These are phyloP conservation scores for Apiosordaria backusii DNA, from an alignment of 495 filamentous ascomycete species.

Conservation along the genomic window DNA sequence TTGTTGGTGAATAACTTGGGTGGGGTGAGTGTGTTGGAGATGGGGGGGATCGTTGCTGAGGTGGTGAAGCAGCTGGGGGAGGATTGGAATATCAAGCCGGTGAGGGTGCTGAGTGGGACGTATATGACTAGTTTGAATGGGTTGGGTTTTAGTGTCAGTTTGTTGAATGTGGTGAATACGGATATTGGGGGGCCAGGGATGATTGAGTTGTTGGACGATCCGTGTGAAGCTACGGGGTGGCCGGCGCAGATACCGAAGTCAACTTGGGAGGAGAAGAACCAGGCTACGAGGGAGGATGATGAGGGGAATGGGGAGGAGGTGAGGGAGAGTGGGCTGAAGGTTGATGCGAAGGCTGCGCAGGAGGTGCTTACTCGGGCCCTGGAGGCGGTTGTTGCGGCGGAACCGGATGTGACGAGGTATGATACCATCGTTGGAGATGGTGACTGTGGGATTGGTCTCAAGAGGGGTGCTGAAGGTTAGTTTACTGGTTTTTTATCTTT, in stretches of 20 bases:
- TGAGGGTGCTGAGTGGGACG: conserved; percentile 61
- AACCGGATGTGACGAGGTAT: conserved; percentile 80
- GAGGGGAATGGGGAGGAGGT: conserved; percentile 43
- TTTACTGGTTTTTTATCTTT: conserved; percentile 2
- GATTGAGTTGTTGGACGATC: conserved; percentile 82
- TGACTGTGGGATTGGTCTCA: conserved; percentile 88
- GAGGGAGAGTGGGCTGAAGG: conserved; percentile 65
- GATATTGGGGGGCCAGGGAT: conserved; percentile 75
- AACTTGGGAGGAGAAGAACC: conserved; percentile 55
- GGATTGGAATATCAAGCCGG: conserved; percentile 67
- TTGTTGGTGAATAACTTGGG: conserved; percentile 92
- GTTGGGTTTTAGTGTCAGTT: conserved; percentile 82
- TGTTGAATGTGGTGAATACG: conserved; percentile 78
- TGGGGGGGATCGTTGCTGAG: conserved; percentile 86
- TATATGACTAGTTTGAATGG: conserved; percentile 91
- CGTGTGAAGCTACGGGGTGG: conserved; percentile 85
- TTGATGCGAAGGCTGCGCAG: conserved; percentile 58
- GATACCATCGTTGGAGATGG: conserved; percentile 95
- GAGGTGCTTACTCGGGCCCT: conserved; percentile 64
- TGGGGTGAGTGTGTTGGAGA: conserved; percentile 82
- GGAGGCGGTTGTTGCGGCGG: conserved; percentile 66
- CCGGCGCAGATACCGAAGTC: conserved; percentile 62
- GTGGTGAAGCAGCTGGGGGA: conserved; percentile 71
- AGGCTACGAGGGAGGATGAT: conserved; percentile 40
- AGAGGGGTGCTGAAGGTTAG: conserved; percentile 80